Base-by-base conservation (phyloP, 2,329 filamentous ascomycete genomes). In the Microascus cirrosus region DNA sequence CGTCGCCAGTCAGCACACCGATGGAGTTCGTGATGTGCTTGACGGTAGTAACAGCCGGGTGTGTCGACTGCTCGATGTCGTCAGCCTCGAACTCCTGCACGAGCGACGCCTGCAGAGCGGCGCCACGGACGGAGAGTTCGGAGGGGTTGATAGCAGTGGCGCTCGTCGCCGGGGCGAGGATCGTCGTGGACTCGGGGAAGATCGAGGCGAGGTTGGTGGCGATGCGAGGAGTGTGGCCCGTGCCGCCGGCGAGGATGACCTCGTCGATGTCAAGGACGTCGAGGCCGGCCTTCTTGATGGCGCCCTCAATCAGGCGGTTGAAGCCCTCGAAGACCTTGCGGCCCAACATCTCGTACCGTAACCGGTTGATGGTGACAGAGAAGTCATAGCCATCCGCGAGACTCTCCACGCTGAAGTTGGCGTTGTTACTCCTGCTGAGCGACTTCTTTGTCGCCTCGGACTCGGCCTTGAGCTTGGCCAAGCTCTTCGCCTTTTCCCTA, bases 1-100 rank as follows among this genome's bases (percentile, higher is more conserved):
- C 85, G 60, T 83, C 78, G 54, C 79, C 79, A 54, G 85, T 83
- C 62, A 95, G 80, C 57, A 97, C 87, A 70, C 94, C 94, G 62
- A 99, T 89, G 61, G 93, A 89, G 69, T 92, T 88, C 65, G 84
- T 80, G 62, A 95, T 85, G 77, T 99, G 94, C 66, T 91, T 90
- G 56, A 95, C 91, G 18, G 92, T 93, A 36, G 93, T 96, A 62
- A 99, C 91, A 69, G 91, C 90, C 56, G 94, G 87, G 78, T 99
- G 93, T 54, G 91, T 95, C 62, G 90, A 95, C 79, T 96, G 92
- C 70, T 95, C 89, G 65, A 99, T 95, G 69, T 97, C 93, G 63
- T 90, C 86, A 64, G 84, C 81, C 66, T 99, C 94, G 73, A 95
- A 99, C 73, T 96, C 93, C 72, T 92, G 86, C 71, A 99, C 90